A percentile compares a stretch with the other conserved stretches of the same genome.
phyloP scores from a whole-genome alignment of 1,284 basidiomycete species.

The Cutaneotrichosporon spelunceum region DNA sequence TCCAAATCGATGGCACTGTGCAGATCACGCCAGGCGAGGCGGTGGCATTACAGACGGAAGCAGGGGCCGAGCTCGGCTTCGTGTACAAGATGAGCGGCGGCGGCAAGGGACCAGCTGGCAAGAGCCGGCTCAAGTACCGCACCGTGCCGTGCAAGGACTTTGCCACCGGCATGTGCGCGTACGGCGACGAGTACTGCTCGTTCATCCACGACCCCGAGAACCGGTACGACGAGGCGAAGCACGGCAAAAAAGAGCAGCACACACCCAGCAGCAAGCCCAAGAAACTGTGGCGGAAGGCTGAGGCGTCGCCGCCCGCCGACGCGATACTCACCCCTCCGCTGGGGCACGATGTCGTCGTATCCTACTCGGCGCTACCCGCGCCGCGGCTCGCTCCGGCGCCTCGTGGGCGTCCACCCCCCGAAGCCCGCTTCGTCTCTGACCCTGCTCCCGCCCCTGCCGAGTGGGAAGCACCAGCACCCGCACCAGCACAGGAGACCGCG shows the following conservation, averaged over 20 bases:
- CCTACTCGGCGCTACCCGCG: background rate
- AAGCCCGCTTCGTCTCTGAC: background rate
- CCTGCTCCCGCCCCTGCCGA: background rate
- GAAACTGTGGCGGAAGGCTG: background rate
- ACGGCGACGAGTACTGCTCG: slow-evolving; percentile 48
- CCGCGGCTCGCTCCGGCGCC: background rate
- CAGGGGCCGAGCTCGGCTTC: slow-evolving; percentile 38
- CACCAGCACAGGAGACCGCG: too few species aligned
- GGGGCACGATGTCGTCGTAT: background rate
- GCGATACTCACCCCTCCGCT: background rate
- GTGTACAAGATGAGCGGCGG: slow-evolving; percentile 51
- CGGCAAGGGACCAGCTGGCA: slow-evolving; percentile 47
- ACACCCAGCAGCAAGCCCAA: slow-evolving; percentile 18
- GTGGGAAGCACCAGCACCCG: background rate
- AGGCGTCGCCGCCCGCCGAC: background rate
- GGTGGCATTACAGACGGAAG: slow-evolving; percentile 31
- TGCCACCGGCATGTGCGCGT: slow-evolving; percentile 42
- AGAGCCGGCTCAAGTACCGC: slow-evolving; percentile 46
- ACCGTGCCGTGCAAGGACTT: slow-evolving; percentile 49
- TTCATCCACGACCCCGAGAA: slow-evolving; percentile 42
- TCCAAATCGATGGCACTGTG: slow-evolving; percentile 15
- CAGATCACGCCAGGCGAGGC: slow-evolving; percentile 15
- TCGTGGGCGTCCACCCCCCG: background rate
- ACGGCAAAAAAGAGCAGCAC: slow-evolving; percentile 24
- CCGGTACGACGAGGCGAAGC: slow-evolving; percentile 17